A percentile compares a stretch with the other conserved stretches of the same genome.
Conservation (phyloP, 371 early-diverging fungal genomes). For the Apophysomyces sp. region DNA sequence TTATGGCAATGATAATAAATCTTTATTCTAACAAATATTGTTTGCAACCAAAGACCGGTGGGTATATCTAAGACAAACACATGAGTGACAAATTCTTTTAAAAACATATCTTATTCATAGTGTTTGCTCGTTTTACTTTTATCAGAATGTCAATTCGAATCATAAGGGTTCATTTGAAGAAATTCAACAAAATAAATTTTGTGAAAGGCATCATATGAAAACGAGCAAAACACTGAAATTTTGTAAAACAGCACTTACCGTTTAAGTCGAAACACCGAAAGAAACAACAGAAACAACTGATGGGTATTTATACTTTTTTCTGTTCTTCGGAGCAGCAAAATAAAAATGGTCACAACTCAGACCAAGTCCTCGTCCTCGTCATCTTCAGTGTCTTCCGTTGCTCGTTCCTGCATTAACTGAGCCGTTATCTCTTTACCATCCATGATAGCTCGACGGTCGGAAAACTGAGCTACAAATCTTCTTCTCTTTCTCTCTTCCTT, state of each 20-base stretch:
- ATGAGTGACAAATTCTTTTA: neutral
- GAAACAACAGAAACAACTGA: neutral
- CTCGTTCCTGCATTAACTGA: neutral
- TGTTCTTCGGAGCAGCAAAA: neutral
- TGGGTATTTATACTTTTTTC: neutral
- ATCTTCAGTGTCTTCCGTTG: neutral
- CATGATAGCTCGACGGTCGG: constrained; percentile 54
- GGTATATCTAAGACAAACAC: neutral
- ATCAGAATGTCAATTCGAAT: constrained; percentile 35
- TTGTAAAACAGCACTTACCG: neutral
- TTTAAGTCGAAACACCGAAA: neutral
- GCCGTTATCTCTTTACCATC: constrained; percentile 15
- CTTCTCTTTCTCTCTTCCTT: constrained; percentile 32
- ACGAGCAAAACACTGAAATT: neutral
- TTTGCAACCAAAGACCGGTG: neutral
- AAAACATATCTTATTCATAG: neutral
- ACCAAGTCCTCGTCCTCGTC: constrained; percentile 2
- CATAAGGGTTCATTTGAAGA: constrained; percentile 33
- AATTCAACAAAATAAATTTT: constrained; percentile 36
- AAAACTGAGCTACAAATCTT: constrained; percentile 82
- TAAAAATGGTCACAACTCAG: neutral
- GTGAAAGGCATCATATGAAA: constrained; percentile 21
- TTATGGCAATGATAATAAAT: neutral
- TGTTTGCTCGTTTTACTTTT: neutral
- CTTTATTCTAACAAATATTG: neutral